Evolutionary conservation across 2,329 filamentous ascomycete genomes (phyloP).

Genomic region (Fusarium mangiferae): DNA sequence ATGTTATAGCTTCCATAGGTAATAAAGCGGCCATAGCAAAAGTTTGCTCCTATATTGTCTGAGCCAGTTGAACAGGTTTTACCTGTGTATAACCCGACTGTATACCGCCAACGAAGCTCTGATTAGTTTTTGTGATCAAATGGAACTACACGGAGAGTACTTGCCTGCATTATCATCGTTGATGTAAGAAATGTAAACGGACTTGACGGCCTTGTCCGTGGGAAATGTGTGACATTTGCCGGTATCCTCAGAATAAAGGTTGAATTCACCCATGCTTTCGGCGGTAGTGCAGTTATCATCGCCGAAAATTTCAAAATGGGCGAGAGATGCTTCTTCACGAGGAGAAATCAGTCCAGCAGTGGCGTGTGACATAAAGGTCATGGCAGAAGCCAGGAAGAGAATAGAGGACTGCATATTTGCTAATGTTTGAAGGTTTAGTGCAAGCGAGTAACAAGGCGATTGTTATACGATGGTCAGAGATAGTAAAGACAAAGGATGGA

Average conservation of each 20-base stretch:
- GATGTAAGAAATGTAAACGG: neutral
- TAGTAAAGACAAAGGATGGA: neutral
- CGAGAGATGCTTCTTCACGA: neutral
- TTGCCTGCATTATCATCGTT: neutral
- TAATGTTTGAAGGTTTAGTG: neutral
- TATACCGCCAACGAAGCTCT: neutral
- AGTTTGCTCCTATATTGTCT: neutral
- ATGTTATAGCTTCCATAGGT: neutral
- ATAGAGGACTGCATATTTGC: neutral
- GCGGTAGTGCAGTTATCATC: neutral
- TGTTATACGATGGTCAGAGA: neutral
- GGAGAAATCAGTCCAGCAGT: neutral
- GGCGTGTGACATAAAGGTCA: neutral
- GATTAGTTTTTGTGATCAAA: neutral
- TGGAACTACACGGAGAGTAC: fast-evolving
- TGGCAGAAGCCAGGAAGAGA: neutral
- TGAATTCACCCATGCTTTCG: neutral
- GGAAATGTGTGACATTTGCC: neutral
- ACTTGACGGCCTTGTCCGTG: neutral
- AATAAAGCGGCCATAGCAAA: neutral
- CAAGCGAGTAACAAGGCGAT: neutral
- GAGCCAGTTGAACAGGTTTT: neutral
- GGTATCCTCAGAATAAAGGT: neutral
- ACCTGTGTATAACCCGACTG: neutral
- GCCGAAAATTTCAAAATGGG: neutral